Evolutionary conservation across 805 yeast species (phyloP), one percentile per base, ranked within the genome.

Genomic region (Ogataea naganishii): DNA sequence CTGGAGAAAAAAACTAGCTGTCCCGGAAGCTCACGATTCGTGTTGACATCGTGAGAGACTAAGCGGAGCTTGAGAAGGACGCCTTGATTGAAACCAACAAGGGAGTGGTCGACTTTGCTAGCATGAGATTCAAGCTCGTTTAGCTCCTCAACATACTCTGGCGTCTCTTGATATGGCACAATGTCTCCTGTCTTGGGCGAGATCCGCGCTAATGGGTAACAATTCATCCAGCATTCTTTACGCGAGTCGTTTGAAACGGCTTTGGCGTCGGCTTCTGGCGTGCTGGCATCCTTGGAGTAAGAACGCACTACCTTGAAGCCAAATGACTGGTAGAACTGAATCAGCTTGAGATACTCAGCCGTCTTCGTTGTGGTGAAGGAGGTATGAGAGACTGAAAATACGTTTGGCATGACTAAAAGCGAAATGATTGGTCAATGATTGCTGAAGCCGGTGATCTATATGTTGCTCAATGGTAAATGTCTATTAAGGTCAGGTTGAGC

Each of bases 221-320:
- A 58, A 50, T 79, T 82, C 27, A 81, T 49, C 94, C 94, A 81
- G 18, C 72, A 53, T 53, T 81, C 94, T 38, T 64, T 69, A 29
- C 77, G 46, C 1, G 88, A 79, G 39, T 79, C 84, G 33, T 60
- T 63, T 7, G 84, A 69, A 26, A 80, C 60, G 4, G 88, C 88
- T 26, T 59, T 51, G 11, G 62, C 50, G 41, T 37, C 56, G 37
- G 37, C 28, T 10, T 36, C 54, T 23, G 40, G 51, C 35, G 37
- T 53, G 32, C 58, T 53, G 37, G 63, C 59, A 49, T 60, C 69
- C 38, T 78, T 76, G 37, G 75, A 62, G 51, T 64, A 80, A 42
- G 64, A 73, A 47, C 78, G 73, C 27, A 73, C 63, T 22, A 74
- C 60, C 20, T 66, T 57, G 47, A 80, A 80, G 15, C 88, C 88